Conservation (phyloP, 2,329 filamentous ascomycete species). For the Nothophoma quercina region DNA sequence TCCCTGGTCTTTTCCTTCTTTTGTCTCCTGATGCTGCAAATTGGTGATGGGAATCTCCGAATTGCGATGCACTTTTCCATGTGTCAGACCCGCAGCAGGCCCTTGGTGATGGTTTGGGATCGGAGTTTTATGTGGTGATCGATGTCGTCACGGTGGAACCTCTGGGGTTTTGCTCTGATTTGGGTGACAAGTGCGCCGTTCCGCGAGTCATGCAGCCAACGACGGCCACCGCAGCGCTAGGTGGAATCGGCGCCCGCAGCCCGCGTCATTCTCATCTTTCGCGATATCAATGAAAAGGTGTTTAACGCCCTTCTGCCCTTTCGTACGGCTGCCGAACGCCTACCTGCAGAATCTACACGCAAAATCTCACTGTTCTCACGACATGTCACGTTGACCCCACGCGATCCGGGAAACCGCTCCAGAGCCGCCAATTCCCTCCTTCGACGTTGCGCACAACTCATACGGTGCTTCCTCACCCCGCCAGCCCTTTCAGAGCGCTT, state of each 20-base stretch:
- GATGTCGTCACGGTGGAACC: slow-evolving; percentile 16
- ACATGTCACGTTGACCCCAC: slow-evolving; percentile 5
- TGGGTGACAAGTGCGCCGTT: slow-evolving; percentile 9
- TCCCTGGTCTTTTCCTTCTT: slow-evolving; percentile 1
- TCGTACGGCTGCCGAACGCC: neutral
- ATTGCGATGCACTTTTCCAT: slow-evolving; percentile 10
- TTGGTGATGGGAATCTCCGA: slow-evolving; percentile 10
- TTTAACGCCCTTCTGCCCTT: slow-evolving; percentile 9
- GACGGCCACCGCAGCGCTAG: slow-evolving; percentile 7
- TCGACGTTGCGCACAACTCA: slow-evolving; percentile 6
- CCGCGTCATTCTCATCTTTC: slow-evolving; percentile 18
- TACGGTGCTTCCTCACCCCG: slow-evolving; percentile 1
- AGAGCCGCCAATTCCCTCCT: slow-evolving; percentile 1
- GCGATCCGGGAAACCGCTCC: neutral
- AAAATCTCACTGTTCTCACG: neutral
- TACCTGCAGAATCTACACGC: neutral
- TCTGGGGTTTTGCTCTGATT: slow-evolving; percentile 3
- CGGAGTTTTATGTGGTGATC: slow-evolving; percentile 18
- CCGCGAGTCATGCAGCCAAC: slow-evolving; percentile 15
- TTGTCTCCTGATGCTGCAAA: neutral
- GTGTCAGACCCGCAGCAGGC: neutral
- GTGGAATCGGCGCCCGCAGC: slow-evolving; percentile 13
- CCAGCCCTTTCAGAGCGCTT: slow-evolving; percentile 5
- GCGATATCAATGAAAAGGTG: slow-evolving; percentile 14
- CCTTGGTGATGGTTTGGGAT: slow-evolving; percentile 9